Base-by-base conservation (phyloP, 768 basidiomycete species). In the Macrolepiota fuliginosa region DNA sequence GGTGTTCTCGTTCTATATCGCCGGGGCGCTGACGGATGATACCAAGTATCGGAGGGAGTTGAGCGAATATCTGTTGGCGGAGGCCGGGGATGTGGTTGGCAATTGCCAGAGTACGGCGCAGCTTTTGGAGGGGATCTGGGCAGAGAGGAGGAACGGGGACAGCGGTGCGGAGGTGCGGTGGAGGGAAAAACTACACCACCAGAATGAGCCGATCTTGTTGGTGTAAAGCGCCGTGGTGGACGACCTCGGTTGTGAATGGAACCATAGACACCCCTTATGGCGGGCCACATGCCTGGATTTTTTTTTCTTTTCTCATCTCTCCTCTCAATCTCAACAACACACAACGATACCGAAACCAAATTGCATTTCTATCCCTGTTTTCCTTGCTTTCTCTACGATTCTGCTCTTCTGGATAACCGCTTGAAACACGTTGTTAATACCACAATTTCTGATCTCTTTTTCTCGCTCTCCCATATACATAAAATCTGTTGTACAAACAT, bases 1-100 rank as follows among this genome's bases (percentile, higher is more conserved):
- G 27, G 89, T 92, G 66, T 91, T 92, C 67, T 83, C 84, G 49
- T 85, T 91, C 62, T 91, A 87, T 68, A 81, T 94, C 55, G 84
- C 84, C 63, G 90, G 90, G 1, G 85, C 82, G 64, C 80, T 92
- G 55, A 86, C 88, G 63, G 84, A 87, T 69, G 75, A 83, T 55
- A 62, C 37, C 3, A 57, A 57, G 1, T 74, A 85, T 63, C 81
- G 80, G 55, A 45, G 62, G 2, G 75, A 78, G 63, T 74, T 92
- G 13, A 64, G 73, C 25, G 65, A 66, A 10, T 73, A 81, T 49
- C 76, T 94, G 46, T 68, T 78, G 57, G 79, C 80, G 56, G 83
- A 87, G 67, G 65, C 53, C n/a, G 62, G 74, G 22, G 81, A 83
- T 56, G 77, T 78, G 10, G 79, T 88, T 27, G 91, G 91, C 35